These are phyloP conservation scores for Penicillium bialowiezense DNA, from an alignment of 495 filamentous ascomycete species.

Conservation along the genomic window DNA sequence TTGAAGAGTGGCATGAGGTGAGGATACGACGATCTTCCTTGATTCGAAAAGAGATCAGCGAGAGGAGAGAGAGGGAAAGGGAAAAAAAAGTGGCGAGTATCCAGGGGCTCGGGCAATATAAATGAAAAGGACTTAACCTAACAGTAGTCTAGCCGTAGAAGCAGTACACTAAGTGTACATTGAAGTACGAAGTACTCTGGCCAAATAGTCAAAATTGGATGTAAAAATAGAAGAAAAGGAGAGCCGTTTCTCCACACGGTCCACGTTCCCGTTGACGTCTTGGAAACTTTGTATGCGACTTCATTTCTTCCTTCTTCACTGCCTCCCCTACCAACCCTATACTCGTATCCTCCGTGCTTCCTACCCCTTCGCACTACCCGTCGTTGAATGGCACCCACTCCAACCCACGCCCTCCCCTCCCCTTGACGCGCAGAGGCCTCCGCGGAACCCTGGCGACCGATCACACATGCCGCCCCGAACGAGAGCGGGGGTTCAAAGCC, in stretches of 20 bases:
- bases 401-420: conserved; percentile 13
- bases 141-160: neutral
- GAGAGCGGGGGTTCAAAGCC: conserved; percentile 85
- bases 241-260: conserved; percentile 23
- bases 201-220: too few species aligned
- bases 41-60: neutral
- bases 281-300: conserved; percentile 13
- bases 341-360: neutral
- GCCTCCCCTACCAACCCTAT: neutral
- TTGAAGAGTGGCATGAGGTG: neutral
- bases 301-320: conserved; percentile 1
- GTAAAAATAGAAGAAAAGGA: conserved; percentile 6
- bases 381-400: conserved; percentile 26
- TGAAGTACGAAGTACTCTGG: too few species aligned
- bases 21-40: neutral
- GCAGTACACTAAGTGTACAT: neutral
- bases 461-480: conserved; percentile 63
- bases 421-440: conserved; percentile 28
- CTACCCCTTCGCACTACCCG: neutral
- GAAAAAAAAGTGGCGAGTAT: neutral
- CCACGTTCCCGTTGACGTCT: conserved; percentile 31
- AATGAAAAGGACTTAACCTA: neutral
- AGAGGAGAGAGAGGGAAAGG: neutral
- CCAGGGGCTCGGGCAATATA: neutral
- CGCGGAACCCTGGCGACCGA: conserved; percentile 20